These are phyloP conservation scores for Quercus wislizeni DNA, from an alignment of 306 rosid genomes.

Conservation along the genomic window DNA sequence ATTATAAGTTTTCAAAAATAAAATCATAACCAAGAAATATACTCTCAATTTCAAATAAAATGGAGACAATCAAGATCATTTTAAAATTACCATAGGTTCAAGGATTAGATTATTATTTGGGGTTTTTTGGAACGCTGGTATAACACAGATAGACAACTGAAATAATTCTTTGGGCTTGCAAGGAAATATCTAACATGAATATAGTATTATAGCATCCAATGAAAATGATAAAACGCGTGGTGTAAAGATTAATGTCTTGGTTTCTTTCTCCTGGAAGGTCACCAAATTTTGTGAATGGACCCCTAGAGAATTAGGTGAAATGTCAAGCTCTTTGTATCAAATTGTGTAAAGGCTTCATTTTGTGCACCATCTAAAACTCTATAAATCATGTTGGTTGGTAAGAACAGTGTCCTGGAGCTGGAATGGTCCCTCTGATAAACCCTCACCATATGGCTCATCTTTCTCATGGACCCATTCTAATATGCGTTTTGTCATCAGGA, in stretches of 20 bases:
- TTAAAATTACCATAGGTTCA: background rate
- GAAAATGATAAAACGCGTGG: background rate
- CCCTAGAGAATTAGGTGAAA: slow-evolving; percentile 19
- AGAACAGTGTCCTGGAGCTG: slow-evolving; percentile 18
- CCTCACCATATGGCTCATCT: slow-evolving; percentile 13
- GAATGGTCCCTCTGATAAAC: slow-evolving; percentile 27
- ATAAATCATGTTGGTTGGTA: slow-evolving; percentile 27
- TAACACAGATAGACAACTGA: too few relatives aligned
- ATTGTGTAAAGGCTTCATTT: slow-evolving; percentile 20
- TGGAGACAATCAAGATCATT: background rate
- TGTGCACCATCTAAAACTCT: slow-evolving; percentile 21
- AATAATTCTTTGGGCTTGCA: background rate
- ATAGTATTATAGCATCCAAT: too few relatives aligned
- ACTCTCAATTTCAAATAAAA: too few relatives aligned
- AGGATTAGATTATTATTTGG: background rate
- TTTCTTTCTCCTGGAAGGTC: background rate
- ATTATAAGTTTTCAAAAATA: too few relatives aligned
- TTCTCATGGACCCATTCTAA: slow-evolving; percentile 5
- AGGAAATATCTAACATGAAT: background rate
- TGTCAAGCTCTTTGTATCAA: slow-evolving; percentile 12
- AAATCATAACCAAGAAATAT: too few relatives aligned
- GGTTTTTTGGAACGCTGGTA: background rate
- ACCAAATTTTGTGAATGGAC: slow-evolving; percentile 5
- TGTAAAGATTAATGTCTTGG: background rate
- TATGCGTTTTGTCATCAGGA: background rate